Evolutionary conservation across 2,329 filamentous ascomycete genomes (phyloP).

Genomic region (Claviceps lovelessii): DNA sequence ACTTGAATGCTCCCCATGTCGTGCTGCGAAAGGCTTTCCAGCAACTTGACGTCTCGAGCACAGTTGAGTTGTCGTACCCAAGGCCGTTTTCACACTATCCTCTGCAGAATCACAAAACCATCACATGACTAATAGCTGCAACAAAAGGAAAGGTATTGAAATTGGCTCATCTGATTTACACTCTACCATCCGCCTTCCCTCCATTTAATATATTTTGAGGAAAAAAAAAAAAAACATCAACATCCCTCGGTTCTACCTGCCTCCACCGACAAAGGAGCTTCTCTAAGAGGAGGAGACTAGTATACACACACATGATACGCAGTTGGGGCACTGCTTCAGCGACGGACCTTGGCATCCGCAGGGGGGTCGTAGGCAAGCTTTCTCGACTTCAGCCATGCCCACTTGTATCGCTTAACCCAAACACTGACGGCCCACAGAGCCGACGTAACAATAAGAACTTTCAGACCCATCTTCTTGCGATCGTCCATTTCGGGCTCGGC

Average conservation of each 20-base stretch:
- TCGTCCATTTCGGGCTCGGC: slow-evolving; percentile 99
- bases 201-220: slow-evolving; percentile 5
- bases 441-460: slow-evolving; percentile 70
- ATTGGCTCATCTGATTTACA: slow-evolving; percentile 36
- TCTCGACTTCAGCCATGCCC: slow-evolving; percentile 87
- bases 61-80: too few relatives aligned
- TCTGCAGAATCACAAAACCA: not conserved
- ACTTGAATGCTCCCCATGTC: too few relatives aligned
- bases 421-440: slow-evolving; percentile 76
- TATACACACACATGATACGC: slow-evolving; percentile 27
- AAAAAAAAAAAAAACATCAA: slow-evolving; percentile 11
- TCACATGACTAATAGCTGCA: slow-evolving; percentile 1
- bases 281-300: slow-evolving; percentile 28
- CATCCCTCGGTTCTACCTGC: slow-evolving; percentile 22
- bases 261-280: slow-evolving; percentile 29
- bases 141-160: slow-evolving; percentile 21
- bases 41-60: too few relatives aligned
- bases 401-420: slow-evolving; percentile 99
- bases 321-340: slow-evolving; percentile 21
- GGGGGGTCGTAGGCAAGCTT: slow-evolving; percentile 84
- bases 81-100: too few relatives aligned
- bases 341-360: slow-evolving; percentile 35
- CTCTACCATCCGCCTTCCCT: slow-evolving; percentile 25
- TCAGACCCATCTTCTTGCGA: slow-evolving; percentile 98
- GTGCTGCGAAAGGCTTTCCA: too few relatives aligned